Evolutionary conservation across 2,329 filamentous ascomycete genomes (phyloP), one percentile per base, ranked within the genome.

Genomic region (Fusarium xylarioides): DNA sequence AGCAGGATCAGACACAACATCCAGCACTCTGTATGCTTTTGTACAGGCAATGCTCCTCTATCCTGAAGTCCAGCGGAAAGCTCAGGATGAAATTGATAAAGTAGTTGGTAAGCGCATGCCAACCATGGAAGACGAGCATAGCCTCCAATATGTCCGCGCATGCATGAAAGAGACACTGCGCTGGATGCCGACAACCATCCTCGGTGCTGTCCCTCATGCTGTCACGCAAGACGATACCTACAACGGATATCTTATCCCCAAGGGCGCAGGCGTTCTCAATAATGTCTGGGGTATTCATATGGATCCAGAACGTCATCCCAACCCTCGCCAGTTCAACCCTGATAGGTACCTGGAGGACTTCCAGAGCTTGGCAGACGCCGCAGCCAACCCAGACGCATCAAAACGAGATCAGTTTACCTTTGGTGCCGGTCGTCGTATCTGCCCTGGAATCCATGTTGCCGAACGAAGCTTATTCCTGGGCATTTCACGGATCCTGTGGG

Each of bases 301-400:
- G 79, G 92, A 94, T 75, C 88, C 90, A 4, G 88, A 91, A 40
- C 89, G 89, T 4, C 93, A 94, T 79, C 84, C 87, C 0, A 58
- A 81, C 28, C 82, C 82, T 1, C 68, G 71, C 5, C 32, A 46
- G 3, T 84, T 84, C 55, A 69, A 83, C 26, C 82, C 81, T 2
- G 77, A 80, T 3, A 76, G 82, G 1, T 83, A 76, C 30, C 42
- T 23, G 3, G 19, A 65, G 10, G 70, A 74, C 19, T 23, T 40
- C 0, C 64, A 66, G 11, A 70, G 58, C 9, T 30, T 70, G 2
- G 63, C 66, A 9, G 63, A 74, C 16, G 68, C 72, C 5, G 71
- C 71, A 1, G 59, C 69, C 19, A 68, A 63, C 3, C 57, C 61
- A 1, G 64, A 69, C 16, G 38, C 50, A 0, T 53, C 53, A 4